Evolutionary conservation across 192 early-diverging fungal species (phyloP).

Genomic region (Gonapodya prolifera): DNA sequence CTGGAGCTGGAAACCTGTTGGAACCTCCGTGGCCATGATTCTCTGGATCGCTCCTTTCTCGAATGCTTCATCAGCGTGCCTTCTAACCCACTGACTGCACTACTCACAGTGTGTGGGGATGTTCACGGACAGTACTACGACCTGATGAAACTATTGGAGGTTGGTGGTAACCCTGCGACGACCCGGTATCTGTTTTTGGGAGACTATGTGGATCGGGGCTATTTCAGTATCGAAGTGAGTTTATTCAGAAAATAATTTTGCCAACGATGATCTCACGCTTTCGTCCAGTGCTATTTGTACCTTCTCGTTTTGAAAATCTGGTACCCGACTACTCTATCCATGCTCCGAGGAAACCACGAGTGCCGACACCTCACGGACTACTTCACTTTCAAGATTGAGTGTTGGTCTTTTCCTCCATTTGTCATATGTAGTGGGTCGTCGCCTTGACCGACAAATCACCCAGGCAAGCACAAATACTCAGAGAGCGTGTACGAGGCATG

Average conservation of each 20-base stretch:
- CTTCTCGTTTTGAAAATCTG: constrained; percentile 83
- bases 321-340: constrained; percentile 72
- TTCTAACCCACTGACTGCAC: too few species aligned
- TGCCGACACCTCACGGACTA: constrained; percentile 95
- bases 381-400: constrained; percentile 97
- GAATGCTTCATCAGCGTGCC: too few species aligned
- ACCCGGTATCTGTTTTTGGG: constrained; percentile 91
- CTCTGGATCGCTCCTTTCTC: too few species aligned
- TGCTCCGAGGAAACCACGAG: constrained; percentile 94
- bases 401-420: constrained; percentile 31
- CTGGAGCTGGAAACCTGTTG: not conserved
- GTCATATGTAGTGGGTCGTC: not conserved
- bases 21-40: too few species aligned
- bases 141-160: constrained; percentile 95
- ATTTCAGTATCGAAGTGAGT: constrained; percentile 86
- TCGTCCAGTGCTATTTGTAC: constrained; percentile 71
- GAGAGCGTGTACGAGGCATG: constrained; percentile 83
- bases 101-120: constrained; percentile 74
- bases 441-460: not conserved
- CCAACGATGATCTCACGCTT: constrained; percentile 10
- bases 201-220: constrained; percentile 95
- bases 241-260: constrained; percentile 1
- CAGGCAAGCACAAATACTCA: constrained; percentile 88
- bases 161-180: constrained; percentile 81
- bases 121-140: constrained; percentile 98